phyloP scores from a whole-genome alignment of 176 grass and related monocot genomes.

The Carex pumila region DNA sequence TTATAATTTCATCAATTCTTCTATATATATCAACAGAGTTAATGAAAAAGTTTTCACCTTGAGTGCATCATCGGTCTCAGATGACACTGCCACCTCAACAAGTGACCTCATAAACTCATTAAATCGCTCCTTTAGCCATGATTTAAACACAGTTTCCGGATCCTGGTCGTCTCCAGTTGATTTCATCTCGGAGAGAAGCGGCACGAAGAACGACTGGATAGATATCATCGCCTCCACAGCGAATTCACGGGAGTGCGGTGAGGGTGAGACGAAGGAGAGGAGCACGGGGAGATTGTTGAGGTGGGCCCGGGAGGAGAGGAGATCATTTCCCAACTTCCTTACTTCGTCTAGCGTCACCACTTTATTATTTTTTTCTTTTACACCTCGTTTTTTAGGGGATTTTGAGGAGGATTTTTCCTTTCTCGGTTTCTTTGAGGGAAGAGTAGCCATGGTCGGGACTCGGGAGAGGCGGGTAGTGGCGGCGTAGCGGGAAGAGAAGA shows the following conservation, averaged over 20 bases:
- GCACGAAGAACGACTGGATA: constrained; percentile 83
- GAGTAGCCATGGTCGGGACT: background rate
- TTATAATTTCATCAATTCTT: background rate
- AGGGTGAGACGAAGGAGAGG: constrained; percentile 50
- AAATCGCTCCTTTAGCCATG: constrained; percentile 63
- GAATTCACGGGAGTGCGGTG: constrained; percentile 24
- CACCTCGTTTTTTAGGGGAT: background rate
- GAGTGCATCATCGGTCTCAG: constrained; percentile 35
- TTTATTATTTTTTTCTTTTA: background rate
- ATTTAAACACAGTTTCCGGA: constrained; percentile 50
- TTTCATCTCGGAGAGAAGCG: constrained; percentile 61
- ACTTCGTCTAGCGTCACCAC: constrained; percentile 41
- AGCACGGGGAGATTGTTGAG: constrained; percentile 84
- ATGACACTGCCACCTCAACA: constrained; percentile 40
- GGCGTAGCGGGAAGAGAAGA: constrained; percentile 18
- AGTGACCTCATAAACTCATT: constrained; percentile 57
- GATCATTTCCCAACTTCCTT: constrained; percentile 45
- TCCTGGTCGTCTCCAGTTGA: constrained; percentile 34
- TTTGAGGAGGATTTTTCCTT: constrained; percentile 10
- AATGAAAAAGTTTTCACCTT: constrained; percentile 25
- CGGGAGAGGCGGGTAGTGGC: background rate
- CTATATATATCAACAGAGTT: background rate
- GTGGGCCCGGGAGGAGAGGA: constrained; percentile 73
- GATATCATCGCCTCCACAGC: constrained; percentile 72
- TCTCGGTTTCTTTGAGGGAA: constrained; percentile 18